Evolutionary conservation across 257 asterid genomes (phyloP).

Genomic region (Solanum peruvianum): DNA sequence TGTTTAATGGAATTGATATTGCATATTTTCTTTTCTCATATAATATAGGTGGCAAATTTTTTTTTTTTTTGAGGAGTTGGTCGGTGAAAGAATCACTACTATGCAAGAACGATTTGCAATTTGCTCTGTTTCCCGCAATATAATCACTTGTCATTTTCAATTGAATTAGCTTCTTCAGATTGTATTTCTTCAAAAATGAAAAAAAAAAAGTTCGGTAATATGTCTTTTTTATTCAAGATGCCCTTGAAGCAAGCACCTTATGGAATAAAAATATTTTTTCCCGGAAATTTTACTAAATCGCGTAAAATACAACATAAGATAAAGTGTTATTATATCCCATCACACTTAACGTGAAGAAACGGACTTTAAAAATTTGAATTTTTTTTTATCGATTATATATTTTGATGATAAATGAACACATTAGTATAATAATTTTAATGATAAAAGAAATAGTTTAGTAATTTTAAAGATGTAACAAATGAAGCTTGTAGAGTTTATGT

Average conservation of each 20-base stretch:
- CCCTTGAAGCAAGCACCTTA: background rate
- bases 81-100: background rate
- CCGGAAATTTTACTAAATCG: background rate
- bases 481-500: background rate
- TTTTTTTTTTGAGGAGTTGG: too few species aligned
- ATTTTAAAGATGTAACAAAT: background rate
- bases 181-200: background rate
- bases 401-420: background rate
- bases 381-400: background rate
- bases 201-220: background rate
- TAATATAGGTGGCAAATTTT: background rate
- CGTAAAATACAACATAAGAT: background rate
- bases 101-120: background rate
- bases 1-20: background rate
- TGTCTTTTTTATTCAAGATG: background rate
- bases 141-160: background rate
- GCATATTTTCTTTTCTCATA: background rate
- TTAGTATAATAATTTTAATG: background rate
- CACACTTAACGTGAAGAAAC: background rate
- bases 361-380: background rate
- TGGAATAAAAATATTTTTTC: background rate
- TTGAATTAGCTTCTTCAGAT: background rate
- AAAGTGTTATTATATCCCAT: background rate
- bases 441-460: too few species aligned
- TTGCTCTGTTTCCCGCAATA: background rate